phyloP scores from a whole-genome alignment of 352 stramenopile genomes.

The Pythium phragmiticola region DNA sequence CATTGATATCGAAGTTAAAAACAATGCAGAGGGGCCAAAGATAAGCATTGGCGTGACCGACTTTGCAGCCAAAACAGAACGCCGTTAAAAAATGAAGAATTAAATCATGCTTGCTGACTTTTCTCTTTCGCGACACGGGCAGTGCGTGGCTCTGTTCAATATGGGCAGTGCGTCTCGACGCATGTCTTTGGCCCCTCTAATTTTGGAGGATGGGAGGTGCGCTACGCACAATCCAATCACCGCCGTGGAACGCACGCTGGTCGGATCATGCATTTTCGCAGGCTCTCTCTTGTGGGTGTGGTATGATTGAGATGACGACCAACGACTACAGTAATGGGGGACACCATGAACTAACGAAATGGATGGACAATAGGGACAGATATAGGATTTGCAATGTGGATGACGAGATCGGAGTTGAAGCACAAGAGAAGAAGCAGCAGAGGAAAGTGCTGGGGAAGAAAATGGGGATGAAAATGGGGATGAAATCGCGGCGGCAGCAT shows the following conservation, averaged over 20 bases:
- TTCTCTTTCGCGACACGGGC: slow-evolving; percentile 7
- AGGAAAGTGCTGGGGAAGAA: background rate
- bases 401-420: too few species aligned
- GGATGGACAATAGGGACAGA: too few species aligned
- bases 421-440: too few species aligned
- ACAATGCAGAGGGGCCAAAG: background rate
- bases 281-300: slow-evolving; percentile 1
- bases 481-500: too few species aligned
- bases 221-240: slow-evolving; percentile 9
- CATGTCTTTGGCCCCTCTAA: slow-evolving; percentile 14
- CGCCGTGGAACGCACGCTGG: background rate
- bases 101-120: background rate
- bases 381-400: too few species aligned
- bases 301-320: slow-evolving; percentile 7
- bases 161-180: background rate
- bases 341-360: slow-evolving; percentile 4
- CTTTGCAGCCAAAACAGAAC: slow-evolving; percentile 17
- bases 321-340: background rate
- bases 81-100: slow-evolving; percentile 4
- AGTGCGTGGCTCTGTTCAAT: background rate
- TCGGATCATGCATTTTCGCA: slow-evolving; percentile 25
- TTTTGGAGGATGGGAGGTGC: background rate
- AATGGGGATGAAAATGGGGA: background rate
- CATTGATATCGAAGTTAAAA: too few species aligned
- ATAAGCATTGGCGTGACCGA: background rate